A percentile compares a stretch with the other conserved stretches of the same genome.
These are phyloP conservation scores for Cryptococcus sp. DNA, from an alignment of 1,284 basidiomycete genomes.

Conservation along the genomic window DNA sequence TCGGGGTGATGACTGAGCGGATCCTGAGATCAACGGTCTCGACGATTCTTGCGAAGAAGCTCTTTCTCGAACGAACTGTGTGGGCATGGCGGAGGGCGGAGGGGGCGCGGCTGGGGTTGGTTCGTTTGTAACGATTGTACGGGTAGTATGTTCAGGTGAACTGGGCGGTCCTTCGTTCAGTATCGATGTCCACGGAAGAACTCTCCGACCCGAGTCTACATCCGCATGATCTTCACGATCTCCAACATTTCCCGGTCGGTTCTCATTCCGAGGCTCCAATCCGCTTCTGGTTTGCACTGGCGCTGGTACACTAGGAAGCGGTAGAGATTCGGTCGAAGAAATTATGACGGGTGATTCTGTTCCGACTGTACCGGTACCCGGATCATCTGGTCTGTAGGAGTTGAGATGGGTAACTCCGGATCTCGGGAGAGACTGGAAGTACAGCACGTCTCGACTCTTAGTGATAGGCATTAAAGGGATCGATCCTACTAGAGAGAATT, in stretches of 20 bases:
- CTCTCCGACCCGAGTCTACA: not conserved
- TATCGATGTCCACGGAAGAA: constrained; percentile 13
- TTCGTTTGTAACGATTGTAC: not conserved
- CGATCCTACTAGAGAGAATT: constrained; percentile 28
- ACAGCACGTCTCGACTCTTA: constrained; percentile 35
- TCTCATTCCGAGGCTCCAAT: not conserved
- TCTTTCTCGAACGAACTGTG: not conserved
- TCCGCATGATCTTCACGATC: no score
- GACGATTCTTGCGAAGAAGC: constrained; percentile 7
- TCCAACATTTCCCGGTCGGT: not conserved
- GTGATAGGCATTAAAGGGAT: constrained; percentile 31
- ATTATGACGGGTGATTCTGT: constrained; percentile 3
- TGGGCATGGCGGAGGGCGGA: not conserved
- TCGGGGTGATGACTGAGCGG: constrained; percentile 7
- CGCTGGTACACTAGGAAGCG: not conserved
- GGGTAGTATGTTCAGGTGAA: not conserved
- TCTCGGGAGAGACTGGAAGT: constrained; percentile 30
- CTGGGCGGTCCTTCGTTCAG: not conserved
- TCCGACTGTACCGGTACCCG: not conserved
- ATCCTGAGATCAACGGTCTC: constrained; percentile 4
- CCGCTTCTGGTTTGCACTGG: not conserved
- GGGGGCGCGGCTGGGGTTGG: not conserved
- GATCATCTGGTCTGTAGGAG: constrained; percentile 13
- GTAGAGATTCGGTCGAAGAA: not conserved
- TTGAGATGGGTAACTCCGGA: constrained; percentile 27